Evolutionary conservation across 352 stramenopile genomes (phyloP).

Genomic region (Phytophthora tubulina): DNA sequence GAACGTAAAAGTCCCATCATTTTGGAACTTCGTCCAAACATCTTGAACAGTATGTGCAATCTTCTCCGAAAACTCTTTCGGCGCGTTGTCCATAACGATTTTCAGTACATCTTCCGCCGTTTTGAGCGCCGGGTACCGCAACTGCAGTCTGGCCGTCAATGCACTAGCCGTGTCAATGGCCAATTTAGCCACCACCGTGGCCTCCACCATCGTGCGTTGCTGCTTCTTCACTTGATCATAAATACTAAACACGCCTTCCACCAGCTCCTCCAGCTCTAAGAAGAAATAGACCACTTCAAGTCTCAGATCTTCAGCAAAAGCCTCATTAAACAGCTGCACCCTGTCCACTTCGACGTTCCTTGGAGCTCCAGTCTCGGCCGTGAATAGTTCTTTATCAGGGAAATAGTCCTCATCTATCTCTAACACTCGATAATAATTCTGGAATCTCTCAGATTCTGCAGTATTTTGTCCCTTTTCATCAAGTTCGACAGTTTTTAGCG

Average conservation of each 20-base stretch:
- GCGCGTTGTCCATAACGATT: slow-evolving; percentile 10
- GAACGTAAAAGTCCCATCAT: slow-evolving; percentile 26
- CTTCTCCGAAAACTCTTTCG: neutral
- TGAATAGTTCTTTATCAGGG: slow-evolving; percentile 13
- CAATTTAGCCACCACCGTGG: slow-evolving; percentile 41
- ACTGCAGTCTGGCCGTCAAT: slow-evolving; percentile 37
- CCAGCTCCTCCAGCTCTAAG: slow-evolving; percentile 42
- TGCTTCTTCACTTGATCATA: slow-evolving; percentile 48
- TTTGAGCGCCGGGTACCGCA: slow-evolving; percentile 36
- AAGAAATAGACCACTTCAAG: slow-evolving; percentile 37
- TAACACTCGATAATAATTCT: slow-evolving; percentile 24
- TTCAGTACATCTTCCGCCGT: slow-evolving; percentile 32
- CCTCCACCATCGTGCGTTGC: slow-evolving; percentile 48
- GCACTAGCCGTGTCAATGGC: slow-evolving; percentile 32
- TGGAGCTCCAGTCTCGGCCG: neutral
- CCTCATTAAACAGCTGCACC: slow-evolving; percentile 15
- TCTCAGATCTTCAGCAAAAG: slow-evolving; percentile 24
- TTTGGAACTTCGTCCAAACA: slow-evolving; percentile 20
- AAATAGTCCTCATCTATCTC: slow-evolving; percentile 19
- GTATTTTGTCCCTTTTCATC: neutral
- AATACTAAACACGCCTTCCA: slow-evolving; percentile 34
- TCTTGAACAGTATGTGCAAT: neutral
- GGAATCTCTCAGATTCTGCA: slow-evolving; percentile 5
- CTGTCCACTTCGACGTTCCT: slow-evolving; percentile 4
- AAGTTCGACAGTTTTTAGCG: no score